phyloP scores from a whole-genome alignment of 305 asterid genomes.

The Ilex paraguariensis region DNA sequence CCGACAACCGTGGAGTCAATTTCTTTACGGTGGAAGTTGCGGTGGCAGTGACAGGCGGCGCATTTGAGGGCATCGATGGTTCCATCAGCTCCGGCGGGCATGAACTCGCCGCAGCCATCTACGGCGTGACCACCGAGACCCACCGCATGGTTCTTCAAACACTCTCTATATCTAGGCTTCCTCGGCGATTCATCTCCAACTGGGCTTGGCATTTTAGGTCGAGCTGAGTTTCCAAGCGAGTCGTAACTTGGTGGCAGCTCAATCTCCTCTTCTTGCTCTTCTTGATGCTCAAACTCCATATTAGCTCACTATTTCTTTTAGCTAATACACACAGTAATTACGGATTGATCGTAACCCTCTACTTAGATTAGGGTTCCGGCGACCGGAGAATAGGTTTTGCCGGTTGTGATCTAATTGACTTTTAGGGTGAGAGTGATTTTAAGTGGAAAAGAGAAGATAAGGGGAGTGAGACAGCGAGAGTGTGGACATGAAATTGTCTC shows the following conservation, averaged over 20 bases:
- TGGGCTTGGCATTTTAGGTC: conserved; percentile 30
- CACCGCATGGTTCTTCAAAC: conserved; percentile 68
- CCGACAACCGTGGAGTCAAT: conserved; percentile 28
- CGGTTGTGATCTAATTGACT: too few species aligned
- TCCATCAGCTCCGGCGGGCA: conserved; percentile 64
- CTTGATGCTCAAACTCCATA: conserved; percentile 66
- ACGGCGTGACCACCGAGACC: conserved; percentile 65
- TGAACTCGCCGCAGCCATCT: conserved; percentile 78
- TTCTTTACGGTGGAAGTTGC: conserved; percentile 78
- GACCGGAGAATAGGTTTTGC: too few species aligned
- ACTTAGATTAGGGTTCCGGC: too few species aligned
- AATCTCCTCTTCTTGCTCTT: conserved; percentile 34
- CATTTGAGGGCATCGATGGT: conserved; percentile 57
- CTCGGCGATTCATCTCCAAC: conserved; percentile 18
- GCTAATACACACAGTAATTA: too few species aligned
- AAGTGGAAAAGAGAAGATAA: too few species aligned
- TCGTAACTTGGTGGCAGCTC: conserved; percentile 50
- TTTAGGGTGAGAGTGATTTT: too few species aligned
- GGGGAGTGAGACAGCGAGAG: too few species aligned
- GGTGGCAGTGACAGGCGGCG: conserved; percentile 85
- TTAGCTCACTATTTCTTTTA: neutral
- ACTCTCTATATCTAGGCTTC: conserved; percentile 51
- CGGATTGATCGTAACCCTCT: too few species aligned
- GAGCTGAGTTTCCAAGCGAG: conserved; percentile 34
- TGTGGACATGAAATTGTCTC: too few species aligned